phyloP scores from a whole-genome alignment of 495 filamentous ascomycete species.

The Cercophora samala region DNA sequence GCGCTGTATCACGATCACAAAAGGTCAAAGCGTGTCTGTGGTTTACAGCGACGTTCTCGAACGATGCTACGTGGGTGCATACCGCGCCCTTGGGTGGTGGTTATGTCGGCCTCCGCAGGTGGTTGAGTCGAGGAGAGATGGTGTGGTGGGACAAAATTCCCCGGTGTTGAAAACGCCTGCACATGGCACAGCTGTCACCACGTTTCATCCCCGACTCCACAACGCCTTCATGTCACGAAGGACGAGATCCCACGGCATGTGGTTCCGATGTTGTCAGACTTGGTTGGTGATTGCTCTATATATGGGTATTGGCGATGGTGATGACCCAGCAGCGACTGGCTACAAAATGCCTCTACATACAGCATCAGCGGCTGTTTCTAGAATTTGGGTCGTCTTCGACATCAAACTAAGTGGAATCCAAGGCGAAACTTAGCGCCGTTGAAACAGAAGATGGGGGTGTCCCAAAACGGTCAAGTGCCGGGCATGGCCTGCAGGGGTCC shows the following conservation, averaged over 20 bases:
- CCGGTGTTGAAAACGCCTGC: neutral
- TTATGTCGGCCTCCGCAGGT: too few relatives aligned
- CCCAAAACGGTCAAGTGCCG: slow-evolving; percentile 1
- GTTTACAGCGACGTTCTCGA: neutral
- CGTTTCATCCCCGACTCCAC: neutral
- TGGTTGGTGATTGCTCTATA: neutral
- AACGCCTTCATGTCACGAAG: neutral
- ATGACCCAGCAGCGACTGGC: neutral
- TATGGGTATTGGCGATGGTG: neutral
- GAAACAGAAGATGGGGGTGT: slow-evolving; percentile 10
- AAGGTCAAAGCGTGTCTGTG: neutral
- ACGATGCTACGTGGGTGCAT: neutral
- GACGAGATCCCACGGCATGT: neutral
- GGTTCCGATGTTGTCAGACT: neutral
- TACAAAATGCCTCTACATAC: neutral
- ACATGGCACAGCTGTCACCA: neutral
- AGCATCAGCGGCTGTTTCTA: neutral
- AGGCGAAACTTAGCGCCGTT: slow-evolving; percentile 12
- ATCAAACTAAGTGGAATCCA: neutral
- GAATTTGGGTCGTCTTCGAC: neutral
- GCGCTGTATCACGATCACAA: neutral
- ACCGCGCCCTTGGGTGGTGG: neutral
- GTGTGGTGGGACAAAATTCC: neutral
- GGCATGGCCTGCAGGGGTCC: neutral
- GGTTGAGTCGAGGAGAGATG: too few relatives aligned